Evolutionary conservation across 805 yeast genomes (phyloP), one percentile per base, ranked within the genome.

Genomic region (Saturnispora kantuleensis): DNA sequence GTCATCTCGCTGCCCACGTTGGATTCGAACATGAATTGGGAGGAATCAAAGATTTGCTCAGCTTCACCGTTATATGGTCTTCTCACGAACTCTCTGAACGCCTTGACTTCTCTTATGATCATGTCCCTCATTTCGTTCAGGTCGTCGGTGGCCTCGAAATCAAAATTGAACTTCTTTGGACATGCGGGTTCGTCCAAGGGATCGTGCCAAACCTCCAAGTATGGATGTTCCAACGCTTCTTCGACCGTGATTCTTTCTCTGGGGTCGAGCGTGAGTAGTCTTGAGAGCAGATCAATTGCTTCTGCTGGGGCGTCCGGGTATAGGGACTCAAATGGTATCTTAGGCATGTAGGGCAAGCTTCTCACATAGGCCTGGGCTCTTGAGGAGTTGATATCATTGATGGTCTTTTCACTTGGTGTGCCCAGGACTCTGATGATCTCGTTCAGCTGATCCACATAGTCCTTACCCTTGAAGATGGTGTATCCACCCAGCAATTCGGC

Each of bases 391-490:
- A 84, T 82, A 54, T 81, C 70, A 37, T 69, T 70, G 42, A 81
- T 57, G 2, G 86, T 81, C 50, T 76, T 81, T 54, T 79, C 81
- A 43, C 81, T 76, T 10, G 97, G 97, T 2, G 97, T 86, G n/a
- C 98, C 98, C 49, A 93, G 69, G 26, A 86, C 79, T 57, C 82
- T 76, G 45, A 93, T 67, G 42, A 90, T 90, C 66, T 87, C 88
- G 58, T 85, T 84, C 58, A 93, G 70, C 63, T 93, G 98, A 61
- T 93, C 95, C 29, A 90, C 96, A 59, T 90, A 93, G 66, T 93
- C 97, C 60, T 84, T 84, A 4, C 98, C 98, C 53, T 90, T 83
- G 67, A 93, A 93, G 17, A 93, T 72, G 1, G 98, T 96, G 55
- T 77, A 77, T 0, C 97, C 89, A 3, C 95, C 95, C 15, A 93